Conservation (phyloP, 1,139 yeast species). For the Candida sojae region DNA sequence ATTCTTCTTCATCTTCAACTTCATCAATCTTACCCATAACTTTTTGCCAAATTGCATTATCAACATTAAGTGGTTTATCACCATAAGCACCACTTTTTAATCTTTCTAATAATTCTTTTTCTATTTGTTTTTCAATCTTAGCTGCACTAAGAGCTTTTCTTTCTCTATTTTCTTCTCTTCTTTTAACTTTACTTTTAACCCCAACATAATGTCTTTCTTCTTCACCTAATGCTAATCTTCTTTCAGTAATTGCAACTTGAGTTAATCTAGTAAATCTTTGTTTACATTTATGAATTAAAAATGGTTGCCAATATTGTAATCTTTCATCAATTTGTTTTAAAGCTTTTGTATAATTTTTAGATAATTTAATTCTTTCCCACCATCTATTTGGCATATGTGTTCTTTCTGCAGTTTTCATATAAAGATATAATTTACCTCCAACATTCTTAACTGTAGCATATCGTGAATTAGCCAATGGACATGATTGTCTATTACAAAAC, state of each 20-base stretch:
- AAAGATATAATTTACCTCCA: constrained; percentile 84
- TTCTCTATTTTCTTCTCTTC: constrained; percentile 92
- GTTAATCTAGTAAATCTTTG: constrained; percentile 93
- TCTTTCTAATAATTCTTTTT: constrained; percentile 90
- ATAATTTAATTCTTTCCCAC: constrained; percentile 92
- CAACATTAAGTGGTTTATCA: constrained; percentile 94
- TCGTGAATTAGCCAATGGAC: constrained; percentile 94
- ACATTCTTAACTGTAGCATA: constrained; percentile 92
- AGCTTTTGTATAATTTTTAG: constrained; percentile 86
- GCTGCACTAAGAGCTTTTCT: constrained; percentile 97
- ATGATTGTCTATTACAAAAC: constrained; percentile 86
- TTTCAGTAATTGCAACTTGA: constrained; percentile 94
- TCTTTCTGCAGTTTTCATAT: constrained; percentile 97
- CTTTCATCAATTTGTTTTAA: constrained; percentile 85
- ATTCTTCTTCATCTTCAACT: constrained; percentile 59
- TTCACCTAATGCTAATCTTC: constrained; percentile 86
- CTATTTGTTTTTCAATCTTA: constrained; percentile 92
- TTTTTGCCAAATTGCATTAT: constrained; percentile 92
- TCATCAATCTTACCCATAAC: constrained; percentile 77
- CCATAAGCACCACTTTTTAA: constrained; percentile 98
- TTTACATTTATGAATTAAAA: constrained; percentile 88
- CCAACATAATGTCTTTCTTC: constrained; percentile 94
- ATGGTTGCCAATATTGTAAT: constrained; percentile 90
- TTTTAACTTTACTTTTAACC: constrained; percentile 87
- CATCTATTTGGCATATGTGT: constrained; percentile 90